phyloP scores from a whole-genome alignment of 148 eudicot species.

The Rhododendron griersonianum region DNA sequence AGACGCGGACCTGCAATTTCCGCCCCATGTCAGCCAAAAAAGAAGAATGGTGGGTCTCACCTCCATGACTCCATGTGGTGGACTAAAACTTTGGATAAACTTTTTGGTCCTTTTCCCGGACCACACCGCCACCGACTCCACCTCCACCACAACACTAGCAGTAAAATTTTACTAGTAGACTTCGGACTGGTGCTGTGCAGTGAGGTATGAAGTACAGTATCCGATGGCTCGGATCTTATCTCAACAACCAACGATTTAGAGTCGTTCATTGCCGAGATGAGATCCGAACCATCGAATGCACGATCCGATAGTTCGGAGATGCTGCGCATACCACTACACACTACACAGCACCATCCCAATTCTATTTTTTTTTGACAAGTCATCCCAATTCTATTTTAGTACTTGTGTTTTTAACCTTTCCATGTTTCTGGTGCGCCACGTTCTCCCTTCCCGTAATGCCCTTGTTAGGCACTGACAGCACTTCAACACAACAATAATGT shows the following conservation, averaged over 20 bases:
- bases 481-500: neutral
- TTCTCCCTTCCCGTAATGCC: neutral
- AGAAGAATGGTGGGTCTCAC: neutral
- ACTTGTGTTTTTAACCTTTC: neutral
- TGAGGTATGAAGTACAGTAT: too few species aligned
- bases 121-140: neutral
- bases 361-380: too few species aligned
- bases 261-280: too few species aligned
- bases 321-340: too few species aligned
- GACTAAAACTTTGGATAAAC: neutral
- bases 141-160: neutral
- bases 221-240: too few species aligned
- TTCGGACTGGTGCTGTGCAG: too few species aligned
- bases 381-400: neutral
- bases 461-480: neutral
- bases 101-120: neutral
- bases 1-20: neutral
- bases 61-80: neutral
- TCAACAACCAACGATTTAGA: too few species aligned
- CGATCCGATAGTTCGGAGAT: too few species aligned
- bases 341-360: too few species aligned
- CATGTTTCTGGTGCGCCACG: conserved; percentile 43
- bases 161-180: too few species aligned
- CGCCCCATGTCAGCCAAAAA: neutral
- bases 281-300: too few species aligned